Conservation (phyloP, 148 eudicot species). For the Silene latifolia region DNA sequence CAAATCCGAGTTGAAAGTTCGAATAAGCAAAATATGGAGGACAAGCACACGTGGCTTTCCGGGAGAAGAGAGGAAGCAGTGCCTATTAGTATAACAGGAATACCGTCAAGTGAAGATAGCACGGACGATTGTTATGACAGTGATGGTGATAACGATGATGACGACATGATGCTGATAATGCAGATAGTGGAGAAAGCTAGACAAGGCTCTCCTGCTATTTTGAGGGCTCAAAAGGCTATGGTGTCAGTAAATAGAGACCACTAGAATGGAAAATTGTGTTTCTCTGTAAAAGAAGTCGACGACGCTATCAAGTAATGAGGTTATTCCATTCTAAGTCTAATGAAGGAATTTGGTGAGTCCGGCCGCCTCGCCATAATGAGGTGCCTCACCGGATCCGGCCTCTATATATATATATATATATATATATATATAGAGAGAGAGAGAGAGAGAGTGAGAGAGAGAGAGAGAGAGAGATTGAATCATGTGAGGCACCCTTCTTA, state of each 20-base stretch:
- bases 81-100: constrained; percentile 19
- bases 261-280: constrained; percentile 15
- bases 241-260: constrained; percentile 33
- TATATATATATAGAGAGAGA: too few species aligned
- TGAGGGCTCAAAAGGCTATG: constrained; percentile 69
- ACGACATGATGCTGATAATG: constrained; percentile 61
- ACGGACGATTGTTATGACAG: constrained; percentile 23
- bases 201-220: constrained; percentile 71
- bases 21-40: not conserved
- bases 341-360: too few species aligned
- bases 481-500: too few species aligned
- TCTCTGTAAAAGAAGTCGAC: constrained; percentile 12
- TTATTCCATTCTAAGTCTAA: too few species aligned
- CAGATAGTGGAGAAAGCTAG: constrained; percentile 85
- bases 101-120: constrained; percentile 26
- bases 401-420: too few species aligned
- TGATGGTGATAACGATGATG: constrained; percentile 16
- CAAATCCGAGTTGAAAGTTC: not conserved
- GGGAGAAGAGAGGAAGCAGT: constrained; percentile 18
- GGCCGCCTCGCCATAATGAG: too few species aligned
- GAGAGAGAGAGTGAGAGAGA: too few species aligned
- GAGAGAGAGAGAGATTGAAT: too few species aligned
- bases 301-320: not conserved
- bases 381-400: too few species aligned
- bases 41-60: constrained; percentile 11